Base-by-base conservation (phyloP, 2,329 filamentous ascomycete genomes). In the Helotiales sp. region DNA sequence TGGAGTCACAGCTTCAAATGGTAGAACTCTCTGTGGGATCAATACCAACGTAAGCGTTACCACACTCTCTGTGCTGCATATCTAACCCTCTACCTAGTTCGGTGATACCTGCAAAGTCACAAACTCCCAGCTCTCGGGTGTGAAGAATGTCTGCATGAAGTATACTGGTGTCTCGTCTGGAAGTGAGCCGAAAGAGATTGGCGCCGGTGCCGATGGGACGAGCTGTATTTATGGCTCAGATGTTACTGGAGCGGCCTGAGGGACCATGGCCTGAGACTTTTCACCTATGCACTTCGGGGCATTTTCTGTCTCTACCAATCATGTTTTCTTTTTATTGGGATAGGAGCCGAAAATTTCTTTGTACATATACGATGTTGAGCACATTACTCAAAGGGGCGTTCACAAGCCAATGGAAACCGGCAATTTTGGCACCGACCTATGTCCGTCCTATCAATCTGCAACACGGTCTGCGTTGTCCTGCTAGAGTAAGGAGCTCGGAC, bases 211-310 rank as follows among this genome's bases (percentile, higher is more conserved):
- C 28, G 49, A 54, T 54, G 49, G 49, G 13, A 28, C 49, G 3
- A 54, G 49, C 49, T 54, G 49, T 54, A 54, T 54, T 11, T 54
- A 54, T 54, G 49, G 49, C 8, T 54, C 49, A 11, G 28, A 54
- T 54, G 49, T 54, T 15, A 54, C 49, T 28, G 49, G 49, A 28
- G 49, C 22, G 17, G 22, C 22, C 4, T 54, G 22, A 54, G 24
- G n/a, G n/a, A n/a, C n/a, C n/a, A n/a, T n/a, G n/a, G n/a, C n/a
- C n/a, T n/a, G n/a, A n/a, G n/a, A n/a, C n/a, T n/a, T n/a, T n/a
- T n/a, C n/a, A n/a, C n/a, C n/a, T n/a, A n/a, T n/a, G n/a, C n/a
- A n/a, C n/a, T n/a, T n/a, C n/a, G n/a, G n/a, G n/a, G n/a, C n/a
- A n/a, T n/a, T n/a, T n/a, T n/a, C n/a, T n/a, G n/a, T n/a, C n/a